Conservation (phyloP, 192 early-diverging fungal species). For the Podila clonocystis region DNA sequence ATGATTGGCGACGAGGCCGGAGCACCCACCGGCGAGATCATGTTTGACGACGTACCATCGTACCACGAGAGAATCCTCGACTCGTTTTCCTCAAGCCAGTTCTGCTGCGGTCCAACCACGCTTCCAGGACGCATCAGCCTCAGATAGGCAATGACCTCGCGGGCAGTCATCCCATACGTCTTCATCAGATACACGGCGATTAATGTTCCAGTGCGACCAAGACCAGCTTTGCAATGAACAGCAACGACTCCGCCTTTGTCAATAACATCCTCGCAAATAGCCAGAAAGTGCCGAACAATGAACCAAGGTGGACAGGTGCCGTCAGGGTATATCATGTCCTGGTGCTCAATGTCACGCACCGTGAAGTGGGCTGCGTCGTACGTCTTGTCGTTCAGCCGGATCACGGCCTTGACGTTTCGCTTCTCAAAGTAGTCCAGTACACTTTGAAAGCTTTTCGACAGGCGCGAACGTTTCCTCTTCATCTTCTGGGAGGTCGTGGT, state of each 20-base stretch:
- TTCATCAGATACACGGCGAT: constrained; percentile 70
- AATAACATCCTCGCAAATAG: constrained; percentile 69
- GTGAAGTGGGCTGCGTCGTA: constrained; percentile 69
- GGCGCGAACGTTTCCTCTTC: constrained; percentile 22
- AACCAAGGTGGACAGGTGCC: constrained; percentile 73
- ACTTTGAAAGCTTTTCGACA: constrained; percentile 39
- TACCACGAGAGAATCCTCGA: constrained; percentile 11
- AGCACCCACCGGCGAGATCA: neutral
- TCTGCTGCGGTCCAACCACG: constrained; percentile 82
- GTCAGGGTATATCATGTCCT: constrained; percentile 76
- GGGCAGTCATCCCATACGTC: constrained; percentile 72
- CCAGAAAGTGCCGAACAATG: constrained; percentile 70
- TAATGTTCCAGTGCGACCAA: constrained; percentile 33
- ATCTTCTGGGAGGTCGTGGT: neutral
- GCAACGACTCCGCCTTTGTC: constrained; percentile 24
- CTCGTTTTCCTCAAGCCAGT: constrained; percentile 62
- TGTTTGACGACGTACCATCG: neutral
- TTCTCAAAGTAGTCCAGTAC: constrained; percentile 64
- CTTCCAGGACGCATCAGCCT: constrained; percentile 73
- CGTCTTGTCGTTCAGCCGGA: constrained; percentile 72
- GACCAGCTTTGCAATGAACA: constrained; percentile 37
- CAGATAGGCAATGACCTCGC: constrained; percentile 72
- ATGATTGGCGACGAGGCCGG: neutral
- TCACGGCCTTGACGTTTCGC: constrained; percentile 58
- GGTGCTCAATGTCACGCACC: constrained; percentile 68